Base-by-base conservation (phyloP, 179 eudicot species). In the Beta macrorhiza region DNA sequence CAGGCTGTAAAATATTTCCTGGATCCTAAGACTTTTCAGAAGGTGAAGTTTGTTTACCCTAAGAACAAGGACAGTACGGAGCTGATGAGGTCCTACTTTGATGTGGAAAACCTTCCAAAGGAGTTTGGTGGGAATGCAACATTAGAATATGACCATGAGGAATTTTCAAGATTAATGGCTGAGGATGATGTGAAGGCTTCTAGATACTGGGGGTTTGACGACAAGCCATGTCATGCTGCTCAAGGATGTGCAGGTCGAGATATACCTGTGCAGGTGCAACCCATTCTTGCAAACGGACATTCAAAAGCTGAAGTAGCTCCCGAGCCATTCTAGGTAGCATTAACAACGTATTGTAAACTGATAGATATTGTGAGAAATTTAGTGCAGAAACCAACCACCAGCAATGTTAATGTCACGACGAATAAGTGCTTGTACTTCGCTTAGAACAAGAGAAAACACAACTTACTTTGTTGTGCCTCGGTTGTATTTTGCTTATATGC, bases 1-100 rank as follows among this genome's bases (percentile, higher is more conserved):
- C 92, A 96, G 99, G 89, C 91, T 65, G 95, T 94, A 3, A 96
- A 92, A 75, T 94, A 90, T 79, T 96, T 96, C 91, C 76, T 94
- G 84, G 99, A 96, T 83, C 82, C 97, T 7, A 96, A 94, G 87
- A 91, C 99, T 56, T 80, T 86, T 70, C 93, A 92, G 83, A 93
- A 96, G 89, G 98, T 96, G 83, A 94, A 92, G 85, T 96, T 96
- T 69, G 97, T 91, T 56, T 91, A 91, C 86, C 97, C 98, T 9
- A 92, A 87, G 82, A 88, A 92, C 74, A 86, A 94, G 83, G 99
- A 91, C 5, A 92, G 99, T 77, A 92, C 86, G 44, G 98, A 94
- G 81, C 87, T 94, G 71, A 96, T 96, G 99, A 88, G 74, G 20
- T 85, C 92, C 37, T 90, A 87, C 79, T 96, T 94, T 49, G 99